Base-by-base conservation (phyloP, 495 filamentous ascomycete species). In the Tetracladium setigerum region DNA sequence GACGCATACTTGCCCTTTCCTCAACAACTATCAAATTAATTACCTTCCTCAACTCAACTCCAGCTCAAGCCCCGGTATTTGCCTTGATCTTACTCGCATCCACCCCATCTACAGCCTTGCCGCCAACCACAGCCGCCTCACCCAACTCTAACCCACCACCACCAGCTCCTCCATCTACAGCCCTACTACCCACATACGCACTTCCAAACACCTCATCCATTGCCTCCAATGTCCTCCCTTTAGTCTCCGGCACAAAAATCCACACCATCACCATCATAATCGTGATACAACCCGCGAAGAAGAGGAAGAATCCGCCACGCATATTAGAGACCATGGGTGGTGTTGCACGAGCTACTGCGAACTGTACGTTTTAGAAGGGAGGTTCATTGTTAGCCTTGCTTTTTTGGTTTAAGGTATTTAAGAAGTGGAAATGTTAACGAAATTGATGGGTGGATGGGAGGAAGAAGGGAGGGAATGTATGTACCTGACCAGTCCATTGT, bases 401-500 rank as follows among this genome's bases (percentile, higher is more conserved):
- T n/a, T n/a, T 36, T n/a, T n/a, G n/a, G n/a, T n/a, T n/a, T n/a
- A n/a, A n/a, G n/a, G n/a, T n/a, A n/a, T n/a, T n/a, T n/a, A n/a
- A n/a, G n/a, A n/a, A n/a, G n/a, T n/a, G n/a, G n/a, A n/a, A n/a
- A n/a, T n/a, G n/a, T n/a, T n/a, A n/a, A n/a, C n/a, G n/a, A n/a
- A n/a, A n/a, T n/a, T n/a, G n/a, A n/a, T n/a, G n/a, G n/a, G n/a
- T n/a, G n/a, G n/a, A n/a, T n/a, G n/a, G n/a, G 31, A 15, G 5
- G 42, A 18, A 11, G 19, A 16, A 46, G 32, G 18, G 32, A 22
- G 5, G 27, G 33, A 13, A 30, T 27, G 22, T 8, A 37, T 34
- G 27, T 15, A 46, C 44, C 34, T 46, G 36, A 8, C 13, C 38
- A 47, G 65, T 59, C 65, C 74, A 55, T 63, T 87, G 87, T 30